Percentiles rank a stretch among this genome's conserved stretches.
Evolutionary conservation across 2,329 filamentous ascomycete species (phyloP).

Genomic region (Diplocarpon mali): DNA sequence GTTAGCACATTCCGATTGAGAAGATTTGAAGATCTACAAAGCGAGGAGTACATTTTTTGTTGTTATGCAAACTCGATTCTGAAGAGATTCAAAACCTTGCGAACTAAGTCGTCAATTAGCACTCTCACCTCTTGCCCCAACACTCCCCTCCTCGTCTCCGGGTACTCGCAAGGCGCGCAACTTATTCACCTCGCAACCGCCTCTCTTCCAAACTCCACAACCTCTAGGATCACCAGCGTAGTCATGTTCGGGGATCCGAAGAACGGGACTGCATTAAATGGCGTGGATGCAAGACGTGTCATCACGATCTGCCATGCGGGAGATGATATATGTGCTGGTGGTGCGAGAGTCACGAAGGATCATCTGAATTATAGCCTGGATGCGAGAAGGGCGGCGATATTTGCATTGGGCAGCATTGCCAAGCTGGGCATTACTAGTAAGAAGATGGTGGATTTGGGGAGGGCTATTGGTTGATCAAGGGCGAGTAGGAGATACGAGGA

Average conservation of each 20-base stretch:
- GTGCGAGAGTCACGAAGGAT: slow-evolving; percentile 30
- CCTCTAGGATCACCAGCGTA: slow-evolving; percentile 29
- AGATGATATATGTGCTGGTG: slow-evolving; percentile 40
- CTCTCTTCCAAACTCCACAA: slow-evolving; percentile 21
- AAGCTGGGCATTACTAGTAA: too few species aligned
- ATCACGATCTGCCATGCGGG: slow-evolving; percentile 38
- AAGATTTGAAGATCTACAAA: too few species aligned
- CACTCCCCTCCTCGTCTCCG: slow-evolving; percentile 31
- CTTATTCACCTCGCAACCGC: slow-evolving; percentile 32
- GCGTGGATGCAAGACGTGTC: slow-evolving; percentile 20
- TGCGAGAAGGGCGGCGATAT: slow-evolving; percentile 30
- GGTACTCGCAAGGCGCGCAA: slow-evolving; percentile 35
- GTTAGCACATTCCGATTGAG: too few species aligned
- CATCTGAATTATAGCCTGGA: slow-evolving; percentile 32
- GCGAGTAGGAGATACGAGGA: too few species aligned
- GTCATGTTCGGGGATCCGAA: slow-evolving; percentile 35
- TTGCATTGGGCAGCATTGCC: slow-evolving; percentile 12
- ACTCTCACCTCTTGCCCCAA: slow-evolving; percentile 29
- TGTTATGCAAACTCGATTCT: neutral
- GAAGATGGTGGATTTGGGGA: too few species aligned
- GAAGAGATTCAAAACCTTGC: slow-evolving; percentile 8
- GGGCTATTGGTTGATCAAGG: too few species aligned
- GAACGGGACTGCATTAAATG: slow-evolving; percentile 14
- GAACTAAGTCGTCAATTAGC: slow-evolving; percentile 21
- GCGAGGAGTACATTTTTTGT: neutral